These are phyloP conservation scores for Cytospora leucostoma DNA, from an alignment of 2,329 filamentous ascomycete genomes.

Conservation along the genomic window DNA sequence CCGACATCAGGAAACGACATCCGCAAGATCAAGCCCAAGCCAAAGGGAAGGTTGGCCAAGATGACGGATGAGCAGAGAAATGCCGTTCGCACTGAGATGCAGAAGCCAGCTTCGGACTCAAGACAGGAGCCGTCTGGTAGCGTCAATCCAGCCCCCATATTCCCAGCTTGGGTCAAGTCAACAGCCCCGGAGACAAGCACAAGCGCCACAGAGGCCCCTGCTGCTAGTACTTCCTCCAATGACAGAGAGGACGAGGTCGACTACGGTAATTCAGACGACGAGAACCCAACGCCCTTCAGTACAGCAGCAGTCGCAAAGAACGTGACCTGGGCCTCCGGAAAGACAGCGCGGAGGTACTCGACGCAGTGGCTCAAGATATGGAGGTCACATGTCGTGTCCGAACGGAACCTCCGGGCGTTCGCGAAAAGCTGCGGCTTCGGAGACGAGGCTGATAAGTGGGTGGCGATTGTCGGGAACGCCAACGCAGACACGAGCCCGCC, in stretches of 20 bases:
- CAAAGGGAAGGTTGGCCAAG: background rate
- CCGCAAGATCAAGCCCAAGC: background rate
- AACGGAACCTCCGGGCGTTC: background rate
- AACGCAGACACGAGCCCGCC: background rate
- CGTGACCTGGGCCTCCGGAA: background rate
- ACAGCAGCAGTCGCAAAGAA: background rate
- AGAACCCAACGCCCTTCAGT: background rate
- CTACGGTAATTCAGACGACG: background rate
- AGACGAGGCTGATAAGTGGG: background rate
- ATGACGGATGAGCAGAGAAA: background rate
- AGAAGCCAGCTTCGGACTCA: background rate
- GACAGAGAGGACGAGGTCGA: background rate
- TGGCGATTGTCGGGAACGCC: background rate
- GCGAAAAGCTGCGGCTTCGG: background rate
- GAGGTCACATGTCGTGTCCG: background rate
- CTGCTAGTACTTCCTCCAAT: background rate
- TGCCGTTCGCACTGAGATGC: background rate
- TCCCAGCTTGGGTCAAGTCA: background rate
- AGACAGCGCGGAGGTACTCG: background rate
- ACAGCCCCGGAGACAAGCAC: background rate
- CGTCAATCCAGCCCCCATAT: background rate
- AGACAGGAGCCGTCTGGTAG: background rate
- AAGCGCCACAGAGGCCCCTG: background rate
- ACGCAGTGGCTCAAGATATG: background rate
- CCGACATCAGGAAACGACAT: background rate